Conservation (phyloP, 306 rosid genomes). For the Corylus heterophylla region DNA sequence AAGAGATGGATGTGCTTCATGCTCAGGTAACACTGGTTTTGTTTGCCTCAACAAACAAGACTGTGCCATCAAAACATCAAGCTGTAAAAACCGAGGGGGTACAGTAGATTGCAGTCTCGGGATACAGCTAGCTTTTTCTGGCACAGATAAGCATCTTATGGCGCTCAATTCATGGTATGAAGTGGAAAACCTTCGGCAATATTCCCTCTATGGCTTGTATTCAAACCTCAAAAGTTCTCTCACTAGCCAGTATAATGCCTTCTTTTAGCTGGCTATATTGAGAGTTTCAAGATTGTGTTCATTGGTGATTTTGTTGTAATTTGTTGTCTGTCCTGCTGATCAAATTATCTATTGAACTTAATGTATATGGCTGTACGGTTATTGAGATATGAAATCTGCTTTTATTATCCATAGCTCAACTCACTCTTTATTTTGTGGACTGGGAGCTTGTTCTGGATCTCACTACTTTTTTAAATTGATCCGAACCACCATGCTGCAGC, state of each 20-base stretch:
- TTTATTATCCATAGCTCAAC: neutral
- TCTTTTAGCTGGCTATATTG: constrained; percentile 34
- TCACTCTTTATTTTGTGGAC: neutral
- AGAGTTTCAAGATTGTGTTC: constrained; percentile 4
- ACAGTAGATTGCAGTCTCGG: constrained; percentile 70
- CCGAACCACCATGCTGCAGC: too few species aligned
- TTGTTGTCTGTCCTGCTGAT: neutral
- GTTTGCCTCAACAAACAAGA: constrained; percentile 74
- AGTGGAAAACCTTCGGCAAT: constrained; percentile 63
- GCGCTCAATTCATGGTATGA: constrained; percentile 77
- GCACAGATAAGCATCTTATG: constrained; percentile 66
- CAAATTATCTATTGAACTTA: neutral
- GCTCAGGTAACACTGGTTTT: constrained; percentile 52
- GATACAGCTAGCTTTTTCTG: constrained; percentile 66
- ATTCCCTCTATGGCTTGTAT: constrained; percentile 65
- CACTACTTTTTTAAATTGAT: too few species aligned
- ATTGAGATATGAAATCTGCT: neutral
- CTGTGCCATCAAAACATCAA: constrained; percentile 58
- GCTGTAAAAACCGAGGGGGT: constrained; percentile 63
- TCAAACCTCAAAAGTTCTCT: constrained; percentile 67
- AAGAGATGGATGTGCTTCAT: constrained; percentile 65
- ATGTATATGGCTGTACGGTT: neutral
- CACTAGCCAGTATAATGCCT: constrained; percentile 55
- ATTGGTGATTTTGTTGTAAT: constrained; percentile 21
- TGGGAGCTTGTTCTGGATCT: too few species aligned